Evolutionary conservation across 108 stramenopile species (phyloP), one percentile per base, ranked within the genome.

Genomic region (Nitzschia putrida): DNA sequence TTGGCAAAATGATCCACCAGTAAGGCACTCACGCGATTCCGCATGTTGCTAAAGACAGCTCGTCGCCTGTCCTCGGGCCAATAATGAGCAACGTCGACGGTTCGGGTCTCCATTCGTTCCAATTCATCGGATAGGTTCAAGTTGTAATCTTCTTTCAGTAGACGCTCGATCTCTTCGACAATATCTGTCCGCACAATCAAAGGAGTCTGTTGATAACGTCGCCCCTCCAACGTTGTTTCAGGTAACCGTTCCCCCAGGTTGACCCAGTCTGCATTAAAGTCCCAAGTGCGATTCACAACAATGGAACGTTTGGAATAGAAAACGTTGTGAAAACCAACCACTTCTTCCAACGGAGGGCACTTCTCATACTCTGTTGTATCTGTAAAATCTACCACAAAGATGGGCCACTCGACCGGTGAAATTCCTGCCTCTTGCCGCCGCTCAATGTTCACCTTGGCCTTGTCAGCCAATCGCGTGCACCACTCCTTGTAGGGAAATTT

Each of bases 181-280:
- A 69, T 77, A 58, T 77, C 76, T 18, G 76, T 77, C 18, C 76
- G 69, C 4, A 71, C 69, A 54, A 66, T 61, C 45, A 77, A 55
- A 8, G 76, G 69, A 7, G 61, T 71, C 24, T 77, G 76, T 20
- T 52, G 6, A 53, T 57, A 77, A 20, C 3, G 22, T 24, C 21
- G 23, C 3, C 6, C 24, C 3, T 55, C 24, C 23, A 2, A 0
- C 12, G 42, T 22, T 40, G 58, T 59, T 14, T 25, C n/a, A 38
- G 58, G 26, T 42, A 63, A 45, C 1, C 38, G 44, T 20, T 63
- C 23, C 23, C 71, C 71, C 40, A 61, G 10, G 4, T 61, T 16
- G n/a, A 72, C 25, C 71, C 71, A 72, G 39, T 72, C 57, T 10
- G 42, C 25, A 14, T 57, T 38, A 29, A 43, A 64, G 23, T 53